Percentiles rank a stretch among this genome's conserved stretches.
Evolutionary conservation across 2,329 filamentous ascomycete genomes (phyloP).

Genomic region (Aspergillus fumigatus): DNA sequence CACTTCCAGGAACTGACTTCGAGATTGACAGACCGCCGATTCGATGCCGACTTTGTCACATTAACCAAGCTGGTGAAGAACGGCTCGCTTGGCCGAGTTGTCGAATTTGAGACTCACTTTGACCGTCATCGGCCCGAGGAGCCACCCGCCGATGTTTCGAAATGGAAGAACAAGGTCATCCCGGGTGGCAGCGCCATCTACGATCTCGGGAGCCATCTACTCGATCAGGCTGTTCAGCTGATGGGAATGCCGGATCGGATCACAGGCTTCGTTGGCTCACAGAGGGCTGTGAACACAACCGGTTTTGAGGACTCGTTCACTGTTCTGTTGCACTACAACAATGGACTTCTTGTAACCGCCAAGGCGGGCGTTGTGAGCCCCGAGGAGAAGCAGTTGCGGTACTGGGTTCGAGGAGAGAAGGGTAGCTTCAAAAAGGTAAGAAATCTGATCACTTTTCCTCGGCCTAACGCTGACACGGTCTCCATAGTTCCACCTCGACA

Average conservation of each 20-base stretch:
- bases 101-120: constrained; percentile 77
- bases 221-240: constrained; percentile 68
- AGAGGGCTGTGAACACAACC: constrained; percentile 55
- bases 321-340: constrained; percentile 62
- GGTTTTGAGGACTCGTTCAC: constrained; percentile 51
- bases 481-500: constrained; percentile 55
- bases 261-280: constrained; percentile 63
- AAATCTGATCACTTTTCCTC: not conserved
- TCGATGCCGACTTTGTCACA: constrained; percentile 73
- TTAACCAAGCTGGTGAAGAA: constrained; percentile 58
- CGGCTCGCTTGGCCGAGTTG: constrained; percentile 62
- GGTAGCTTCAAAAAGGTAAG: constrained; percentile 69
- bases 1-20: not conserved
- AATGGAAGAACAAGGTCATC: constrained; percentile 66
- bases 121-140: constrained; percentile 64
- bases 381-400: constrained; percentile 66
- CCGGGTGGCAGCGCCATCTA: constrained; percentile 66
- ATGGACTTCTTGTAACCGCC: constrained; percentile 61
- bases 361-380: constrained; percentile 66
- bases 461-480: not conserved
- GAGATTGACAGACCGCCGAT: constrained; percentile 56
- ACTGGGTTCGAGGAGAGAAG: constrained; percentile 71
- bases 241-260: constrained; percentile 66
- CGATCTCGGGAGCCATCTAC: constrained; percentile 70
- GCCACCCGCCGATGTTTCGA: constrained; percentile 37